Evolutionary conservation across 371 early-diverging fungal species (phyloP).

Genomic region (Umbelopsis sp.): DNA sequence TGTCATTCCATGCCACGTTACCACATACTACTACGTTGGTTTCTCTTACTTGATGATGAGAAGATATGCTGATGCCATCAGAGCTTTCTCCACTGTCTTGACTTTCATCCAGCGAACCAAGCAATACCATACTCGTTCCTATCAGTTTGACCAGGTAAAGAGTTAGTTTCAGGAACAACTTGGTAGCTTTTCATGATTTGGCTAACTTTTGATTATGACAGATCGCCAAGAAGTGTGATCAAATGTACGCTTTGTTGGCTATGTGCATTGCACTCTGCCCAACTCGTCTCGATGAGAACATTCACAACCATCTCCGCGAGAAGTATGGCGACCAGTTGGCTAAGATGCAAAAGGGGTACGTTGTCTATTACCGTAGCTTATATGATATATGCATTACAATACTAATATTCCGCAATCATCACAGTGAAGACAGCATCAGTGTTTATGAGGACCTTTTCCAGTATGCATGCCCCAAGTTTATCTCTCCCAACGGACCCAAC

Average conservation of each 20-base stretch:
- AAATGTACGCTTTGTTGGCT: constrained; percentile 93
- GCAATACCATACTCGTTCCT: constrained; percentile 91
- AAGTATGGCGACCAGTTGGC: constrained; percentile 90
- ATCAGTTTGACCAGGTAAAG: constrained; percentile 86
- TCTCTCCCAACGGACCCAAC: constrained; percentile 82
- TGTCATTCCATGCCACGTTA: constrained; percentile 95
- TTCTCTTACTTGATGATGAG: constrained; percentile 98
- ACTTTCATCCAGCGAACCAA: constrained; percentile 89
- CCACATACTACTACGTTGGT: constrained; percentile 95
- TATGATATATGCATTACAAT: background rate
- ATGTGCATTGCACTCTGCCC: constrained; percentile 92
- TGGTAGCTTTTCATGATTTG: background rate
- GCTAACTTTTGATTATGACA: constrained; percentile 13
- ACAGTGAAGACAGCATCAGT: constrained; percentile 76
- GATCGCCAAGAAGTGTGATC: constrained; percentile 90
- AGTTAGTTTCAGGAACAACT: background rate
- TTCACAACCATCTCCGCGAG: constrained; percentile 86
- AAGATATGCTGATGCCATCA: constrained; percentile 94
- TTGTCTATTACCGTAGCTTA: background rate
- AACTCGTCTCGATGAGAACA: constrained; percentile 91
- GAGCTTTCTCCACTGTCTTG: constrained; percentile 88
- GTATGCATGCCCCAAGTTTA: constrained; percentile 94
- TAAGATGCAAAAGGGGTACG: constrained; percentile 81
- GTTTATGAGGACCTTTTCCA: constrained; percentile 89
- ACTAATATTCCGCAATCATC: background rate